Conservation (phyloP, 2,329 filamentous ascomycete genomes). For the Colletotrichum euphorbiae region DNA sequence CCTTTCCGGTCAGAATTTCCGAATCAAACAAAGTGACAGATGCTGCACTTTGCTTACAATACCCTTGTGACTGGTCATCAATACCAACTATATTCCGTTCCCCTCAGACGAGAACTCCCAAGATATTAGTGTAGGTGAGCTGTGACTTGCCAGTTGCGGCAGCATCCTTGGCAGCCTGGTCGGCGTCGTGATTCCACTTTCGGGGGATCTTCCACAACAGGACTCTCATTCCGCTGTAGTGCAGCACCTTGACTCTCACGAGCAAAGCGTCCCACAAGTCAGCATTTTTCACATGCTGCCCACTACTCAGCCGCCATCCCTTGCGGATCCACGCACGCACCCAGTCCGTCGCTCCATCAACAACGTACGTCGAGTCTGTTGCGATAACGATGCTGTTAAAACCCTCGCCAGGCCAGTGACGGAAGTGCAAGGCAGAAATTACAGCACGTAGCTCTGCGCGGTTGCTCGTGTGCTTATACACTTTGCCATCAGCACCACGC, state of each 20-base stretch:
- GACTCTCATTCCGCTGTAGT: neutral
- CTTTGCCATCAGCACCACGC: conserved; percentile 54
- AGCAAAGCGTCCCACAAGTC: conserved; percentile 65
- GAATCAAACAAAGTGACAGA: neutral
- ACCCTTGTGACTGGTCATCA: too few species aligned
- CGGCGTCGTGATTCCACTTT: conserved; percentile 56
- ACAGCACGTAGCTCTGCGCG: conserved; percentile 67
- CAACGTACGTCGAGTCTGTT: conserved; percentile 65
- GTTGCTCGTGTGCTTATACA: conserved; percentile 58
- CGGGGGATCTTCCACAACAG: conserved; percentile 61
- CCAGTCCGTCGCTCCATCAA: conserved; percentile 58
- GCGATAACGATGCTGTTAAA: conserved; percentile 60
- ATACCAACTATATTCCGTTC: too few species aligned
- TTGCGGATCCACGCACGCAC: conserved; percentile 56
- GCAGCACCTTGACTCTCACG: conserved; percentile 50
- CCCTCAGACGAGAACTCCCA: neutral
- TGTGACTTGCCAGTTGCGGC: conserved; percentile 18
- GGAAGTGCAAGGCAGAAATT: conserved; percentile 60
- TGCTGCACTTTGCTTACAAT: too few species aligned
- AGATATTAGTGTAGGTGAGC: neutral
- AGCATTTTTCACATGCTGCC: conserved; percentile 57
- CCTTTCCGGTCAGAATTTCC: too few species aligned
- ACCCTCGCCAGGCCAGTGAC: conserved; percentile 57
- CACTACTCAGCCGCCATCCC: conserved; percentile 55
- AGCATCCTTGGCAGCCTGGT: conserved; percentile 52